Evolutionary conservation across 2,329 filamentous ascomycete species (phyloP).

Genomic region (Fusarium annulatum): DNA sequence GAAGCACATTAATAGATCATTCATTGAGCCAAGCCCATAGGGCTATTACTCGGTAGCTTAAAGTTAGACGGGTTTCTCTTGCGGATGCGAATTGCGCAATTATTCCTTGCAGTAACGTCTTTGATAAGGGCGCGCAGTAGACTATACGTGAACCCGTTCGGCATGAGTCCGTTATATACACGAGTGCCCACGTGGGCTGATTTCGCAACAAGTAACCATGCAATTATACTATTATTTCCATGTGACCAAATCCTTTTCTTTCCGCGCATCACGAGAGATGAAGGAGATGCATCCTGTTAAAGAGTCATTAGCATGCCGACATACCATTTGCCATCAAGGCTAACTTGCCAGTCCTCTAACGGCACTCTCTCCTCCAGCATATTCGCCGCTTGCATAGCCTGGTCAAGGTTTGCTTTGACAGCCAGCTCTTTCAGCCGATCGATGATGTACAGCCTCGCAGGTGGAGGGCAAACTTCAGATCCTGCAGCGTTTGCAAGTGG

Average conservation of each 20-base stretch:
- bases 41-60: not conserved
- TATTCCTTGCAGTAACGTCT: not conserved
- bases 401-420: not conserved
- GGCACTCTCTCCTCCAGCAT: conserved; percentile 8
- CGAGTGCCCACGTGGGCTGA: not conserved
- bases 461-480: not conserved
- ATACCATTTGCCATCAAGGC: not conserved
- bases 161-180: not conserved
- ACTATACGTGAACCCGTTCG: not conserved
- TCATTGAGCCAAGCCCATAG: not conserved
- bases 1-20: not conserved
- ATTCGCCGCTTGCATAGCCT: conserved; percentile 2
- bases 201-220: not conserved
- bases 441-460: conserved; percentile 4
- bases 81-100: conserved; percentile 4
- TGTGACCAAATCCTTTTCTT: not conserved
- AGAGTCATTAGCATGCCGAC: not conserved
- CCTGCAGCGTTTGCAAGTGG: not conserved
- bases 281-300: conserved; percentile 7
- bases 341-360: conserved; percentile 1
- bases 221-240: accelerated
- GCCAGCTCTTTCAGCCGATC: not conserved
- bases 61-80: not conserved
- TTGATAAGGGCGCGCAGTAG: not conserved
- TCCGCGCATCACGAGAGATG: not conserved